Evolutionary conservation across 768 basidiomycete species (phyloP), one percentile per base, ranked within the genome.

Genomic region (Pleurotus citrinopileatus): DNA sequence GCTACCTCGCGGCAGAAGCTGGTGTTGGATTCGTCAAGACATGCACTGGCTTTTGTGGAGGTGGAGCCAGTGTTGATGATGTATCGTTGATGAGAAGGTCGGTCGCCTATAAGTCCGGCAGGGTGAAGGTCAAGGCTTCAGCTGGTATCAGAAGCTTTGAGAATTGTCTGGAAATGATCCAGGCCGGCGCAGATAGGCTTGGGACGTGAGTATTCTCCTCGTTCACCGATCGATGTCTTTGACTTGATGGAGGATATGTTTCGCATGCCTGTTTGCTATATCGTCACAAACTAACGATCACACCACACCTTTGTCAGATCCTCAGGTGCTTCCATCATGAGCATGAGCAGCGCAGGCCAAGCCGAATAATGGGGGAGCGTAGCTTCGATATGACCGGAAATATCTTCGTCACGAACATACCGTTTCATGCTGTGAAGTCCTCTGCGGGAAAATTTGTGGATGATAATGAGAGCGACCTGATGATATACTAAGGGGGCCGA

Each of bases 11-110:
- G 3, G 76, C 77, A 3, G 77, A 78, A 59, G 78, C 79, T 0
- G 79, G 78, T 4, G 80, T 78, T 0, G 64, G 68, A 0, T 81
- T 77, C 52, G 78, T 82, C n/a, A 80, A 81, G 63, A 82, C 79
- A 0, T 78, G 72, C 45, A 82, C 79, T 0, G 79, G 79, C 2
- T 82, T 81, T 54, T 70, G 66, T 3, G 71, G 76, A 4, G 78
- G 79, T 25, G 77, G 71, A 0, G 79, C 80, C 1, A 73, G 72
- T 1, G 65, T 64, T 37, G 70, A 70, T 25, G 79, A 82, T 59
- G 77, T 80, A 0, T 58, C 58, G 5, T 59, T 79, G 42, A 76
- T 80, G 75, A 72, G 67, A 50, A 68, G 61, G 48, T 63, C 71
- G 0, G 77, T 79, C 13, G 63, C 60, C 6, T 70, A 71, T 51